Evolutionary conservation across 805 yeast genomes (phyloP).

Genomic region (Monosporozyma unispora): DNA sequence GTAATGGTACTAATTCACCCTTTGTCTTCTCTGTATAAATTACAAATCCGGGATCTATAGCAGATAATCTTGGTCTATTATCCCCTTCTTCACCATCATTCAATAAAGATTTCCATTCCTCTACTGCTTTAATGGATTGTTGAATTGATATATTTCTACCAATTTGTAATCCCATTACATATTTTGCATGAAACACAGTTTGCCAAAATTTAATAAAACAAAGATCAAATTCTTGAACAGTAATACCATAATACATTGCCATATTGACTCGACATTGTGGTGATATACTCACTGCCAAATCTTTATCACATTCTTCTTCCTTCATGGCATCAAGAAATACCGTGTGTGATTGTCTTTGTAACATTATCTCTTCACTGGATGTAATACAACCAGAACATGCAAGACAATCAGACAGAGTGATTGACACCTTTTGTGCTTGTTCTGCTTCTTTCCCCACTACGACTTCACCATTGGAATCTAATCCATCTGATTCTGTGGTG

Average conservation of each 20-base stretch:
- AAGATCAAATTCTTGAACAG: constrained; percentile 52
- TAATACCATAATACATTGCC: constrained; percentile 51
- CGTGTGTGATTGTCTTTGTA: constrained; percentile 82
- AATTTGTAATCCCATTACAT: constrained; percentile 75
- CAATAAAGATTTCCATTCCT: constrained; percentile 8
- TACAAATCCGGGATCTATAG: constrained; percentile 94
- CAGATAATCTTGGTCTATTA: constrained; percentile 48
- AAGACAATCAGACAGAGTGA: constrained; percentile 82
- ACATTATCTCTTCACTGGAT: constrained; percentile 89
- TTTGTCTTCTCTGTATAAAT: constrained; percentile 93
- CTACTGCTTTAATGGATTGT: constrained; percentile 37
- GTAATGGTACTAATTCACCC: constrained; percentile 62
- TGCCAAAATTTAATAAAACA: constrained; percentile 50
- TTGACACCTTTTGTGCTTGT: constrained; percentile 68
- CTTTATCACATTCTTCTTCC: constrained; percentile 22
- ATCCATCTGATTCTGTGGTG: constrained; percentile 13
- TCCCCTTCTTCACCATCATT: constrained; percentile 2
- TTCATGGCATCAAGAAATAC: constrained; percentile 51
- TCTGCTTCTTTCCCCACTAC: constrained; percentile 60
- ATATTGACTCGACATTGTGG: constrained; percentile 83
- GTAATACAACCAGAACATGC: constrained; percentile 98
- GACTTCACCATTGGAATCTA: constrained; percentile 34
- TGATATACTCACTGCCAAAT: constrained; percentile 67
- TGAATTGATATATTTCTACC: constrained; percentile 63
- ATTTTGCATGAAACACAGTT: constrained; percentile 49